A percentile compares a stretch with the other conserved stretches of the same genome.
Conservation (phyloP, 1,139 yeast genomes). For the Suhomyces terraborum region DNA sequence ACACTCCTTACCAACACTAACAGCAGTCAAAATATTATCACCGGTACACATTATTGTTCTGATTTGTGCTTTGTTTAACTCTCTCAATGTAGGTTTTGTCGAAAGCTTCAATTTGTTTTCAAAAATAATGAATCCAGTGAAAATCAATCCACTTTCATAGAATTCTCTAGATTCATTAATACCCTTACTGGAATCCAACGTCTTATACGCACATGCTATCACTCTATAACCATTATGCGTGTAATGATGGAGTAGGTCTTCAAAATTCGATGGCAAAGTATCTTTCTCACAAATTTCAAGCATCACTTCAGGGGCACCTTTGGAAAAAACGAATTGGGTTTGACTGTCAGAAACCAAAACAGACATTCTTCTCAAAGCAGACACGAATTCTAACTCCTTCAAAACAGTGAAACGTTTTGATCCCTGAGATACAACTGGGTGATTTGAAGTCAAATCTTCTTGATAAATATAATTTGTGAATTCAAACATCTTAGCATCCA, state of each 20-base stretch:
- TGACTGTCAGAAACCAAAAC: slow-evolving; percentile 50
- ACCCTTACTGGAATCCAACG: slow-evolving; percentile 25
- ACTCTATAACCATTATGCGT: slow-evolving; percentile 95
- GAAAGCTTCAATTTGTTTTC: slow-evolving; percentile 83
- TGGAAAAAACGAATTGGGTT: slow-evolving; percentile 59
- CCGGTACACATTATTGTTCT: slow-evolving; percentile 97
- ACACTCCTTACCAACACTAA: slow-evolving; percentile 89
- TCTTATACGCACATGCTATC: slow-evolving; percentile 86
- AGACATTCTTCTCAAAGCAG: slow-evolving; percentile 88
- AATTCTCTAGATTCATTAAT: slow-evolving; percentile 46
- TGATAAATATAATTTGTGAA: slow-evolving; percentile 76
- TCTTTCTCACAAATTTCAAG: slow-evolving; percentile 69
- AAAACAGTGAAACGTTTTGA: slow-evolving; percentile 52
- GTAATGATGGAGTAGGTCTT: slow-evolving; percentile 72
- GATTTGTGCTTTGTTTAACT: slow-evolving; percentile 65
- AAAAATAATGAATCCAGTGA: slow-evolving; percentile 86
- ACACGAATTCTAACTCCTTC: slow-evolving; percentile 80
- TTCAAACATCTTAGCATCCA: slow-evolving; percentile 90
- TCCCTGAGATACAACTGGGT: slow-evolving; percentile 28
- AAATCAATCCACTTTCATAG: slow-evolving; percentile 67
- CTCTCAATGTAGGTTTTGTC: slow-evolving; percentile 61
- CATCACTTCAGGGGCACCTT: slow-evolving; percentile 99
- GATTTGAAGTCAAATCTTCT: slow-evolving; percentile 54
- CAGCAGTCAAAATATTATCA: slow-evolving; percentile 90
- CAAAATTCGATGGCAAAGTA: slow-evolving; percentile 73